These are phyloP conservation scores for Cystofilobasidium ferigula DNA, from an alignment of 768 basidiomycete genomes.

Conservation along the genomic window DNA sequence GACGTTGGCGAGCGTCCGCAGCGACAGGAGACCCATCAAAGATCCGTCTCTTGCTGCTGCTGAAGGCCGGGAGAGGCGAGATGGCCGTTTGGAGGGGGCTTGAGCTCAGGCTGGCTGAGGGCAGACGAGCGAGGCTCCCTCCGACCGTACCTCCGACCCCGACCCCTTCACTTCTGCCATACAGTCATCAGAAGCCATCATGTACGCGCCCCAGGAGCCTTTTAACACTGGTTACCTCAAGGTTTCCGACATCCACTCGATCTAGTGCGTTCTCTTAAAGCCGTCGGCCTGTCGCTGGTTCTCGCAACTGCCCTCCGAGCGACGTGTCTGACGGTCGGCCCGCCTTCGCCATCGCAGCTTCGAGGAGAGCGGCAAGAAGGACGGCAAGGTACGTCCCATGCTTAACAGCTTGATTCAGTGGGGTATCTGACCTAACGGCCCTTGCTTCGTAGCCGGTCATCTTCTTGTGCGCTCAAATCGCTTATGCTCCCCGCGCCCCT, in stretches of 20 bases:
- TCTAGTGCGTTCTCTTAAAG: slow-evolving; percentile 49
- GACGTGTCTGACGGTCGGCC: background rate
- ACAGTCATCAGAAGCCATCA: too few species aligned
- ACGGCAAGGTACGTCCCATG: slow-evolving; percentile 56
- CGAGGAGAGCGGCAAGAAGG: slow-evolving; percentile 65
- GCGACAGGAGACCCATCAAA: background rate
- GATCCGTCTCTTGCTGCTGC: too few species aligned
- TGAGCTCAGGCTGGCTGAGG: too few species aligned
- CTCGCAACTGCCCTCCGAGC: background rate
- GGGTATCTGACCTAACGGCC: slow-evolving; percentile 5
- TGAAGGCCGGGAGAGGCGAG: background rate
- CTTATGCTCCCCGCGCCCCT: background rate
- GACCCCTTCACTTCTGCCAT: too few species aligned
- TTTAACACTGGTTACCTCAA: slow-evolving; percentile 56
- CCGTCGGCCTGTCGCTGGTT: background rate
- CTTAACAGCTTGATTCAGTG: slow-evolving; percentile 17
- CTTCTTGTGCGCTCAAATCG: slow-evolving; percentile 48
- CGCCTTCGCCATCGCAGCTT: slow-evolving; percentile 51
- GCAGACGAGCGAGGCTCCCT: too few species aligned
- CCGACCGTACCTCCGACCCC: too few species aligned
- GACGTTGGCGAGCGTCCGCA: background rate
- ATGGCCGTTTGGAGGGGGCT: background rate
- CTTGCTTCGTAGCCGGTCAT: slow-evolving; percentile 45
- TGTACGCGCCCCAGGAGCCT: slow-evolving; percentile 62
- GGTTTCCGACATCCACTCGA: slow-evolving; percentile 61